Percentiles rank a stretch among this genome's conserved stretches.
These are phyloP conservation scores for Cyclotella sp. DNA, from an alignment of 108 stramenopile species.

Conservation along the genomic window DNA sequence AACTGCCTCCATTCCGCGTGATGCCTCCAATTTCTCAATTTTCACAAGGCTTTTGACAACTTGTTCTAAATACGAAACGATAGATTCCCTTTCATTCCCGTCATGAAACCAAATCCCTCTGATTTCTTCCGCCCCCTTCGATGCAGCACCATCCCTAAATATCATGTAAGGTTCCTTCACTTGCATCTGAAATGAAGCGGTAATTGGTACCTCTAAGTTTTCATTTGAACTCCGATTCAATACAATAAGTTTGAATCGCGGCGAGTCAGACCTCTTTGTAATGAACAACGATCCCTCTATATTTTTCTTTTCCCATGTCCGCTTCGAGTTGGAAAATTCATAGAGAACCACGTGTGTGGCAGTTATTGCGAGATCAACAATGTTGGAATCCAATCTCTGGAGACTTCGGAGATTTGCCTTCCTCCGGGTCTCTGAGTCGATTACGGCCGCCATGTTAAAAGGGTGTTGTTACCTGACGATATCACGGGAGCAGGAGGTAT, in stretches of 20 bases:
- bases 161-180: slow-evolving; percentile 80
- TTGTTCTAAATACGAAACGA: slow-evolving; percentile 55
- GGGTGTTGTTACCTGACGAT: not conserved
- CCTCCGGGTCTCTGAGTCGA: slow-evolving; percentile 63
- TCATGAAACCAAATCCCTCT: slow-evolving; percentile 85
- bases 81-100: slow-evolving; percentile 60
- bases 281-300: slow-evolving; percentile 80
- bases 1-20: not conserved
- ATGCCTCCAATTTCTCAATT: slow-evolving; percentile 45
- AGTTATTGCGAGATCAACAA: slow-evolving; percentile 66
- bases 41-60: slow-evolving; percentile 50
- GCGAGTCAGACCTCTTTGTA: slow-evolving; percentile 39
- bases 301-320: slow-evolving; percentile 70
- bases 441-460: slow-evolving; percentile 34
- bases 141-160: slow-evolving; percentile 45
- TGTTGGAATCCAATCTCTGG: slow-evolving; percentile 65
- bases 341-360: slow-evolving; percentile 85
- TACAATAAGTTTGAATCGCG: slow-evolving; percentile 59
- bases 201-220: slow-evolving; percentile 68
- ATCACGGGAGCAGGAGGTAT: no score
- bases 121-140: slow-evolving; percentile 42
- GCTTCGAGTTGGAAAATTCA: slow-evolving; percentile 53
- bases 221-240: slow-evolving; percentile 74
- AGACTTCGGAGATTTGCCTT: slow-evolving; percentile 79
- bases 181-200: slow-evolving; percentile 75